These are phyloP conservation scores for Phlyctochytrium planicorne DNA, from an alignment of 192 early-diverging fungal species.

Conservation along the genomic window DNA sequence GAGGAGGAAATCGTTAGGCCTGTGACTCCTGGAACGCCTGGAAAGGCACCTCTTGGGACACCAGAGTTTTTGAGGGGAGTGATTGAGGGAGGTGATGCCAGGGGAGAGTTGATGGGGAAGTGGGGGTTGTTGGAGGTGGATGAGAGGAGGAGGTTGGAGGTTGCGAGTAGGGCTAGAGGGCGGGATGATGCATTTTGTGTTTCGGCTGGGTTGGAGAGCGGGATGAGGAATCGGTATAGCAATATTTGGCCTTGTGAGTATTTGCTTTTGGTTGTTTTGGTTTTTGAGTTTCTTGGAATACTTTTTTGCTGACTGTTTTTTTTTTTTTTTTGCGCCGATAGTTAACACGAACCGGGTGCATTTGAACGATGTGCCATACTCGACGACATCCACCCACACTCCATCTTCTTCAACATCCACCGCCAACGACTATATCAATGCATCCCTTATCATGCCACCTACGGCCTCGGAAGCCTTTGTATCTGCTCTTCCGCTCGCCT, in stretches of 20 bases:
- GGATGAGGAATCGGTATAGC: constrained; percentile 77
- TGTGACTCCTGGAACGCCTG: not conserved
- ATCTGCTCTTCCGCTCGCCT: not conserved
- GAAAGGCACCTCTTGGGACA: not conserved
- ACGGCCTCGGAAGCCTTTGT: constrained; percentile 1
- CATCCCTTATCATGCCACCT: constrained; percentile 32
- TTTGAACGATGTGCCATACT: constrained; percentile 12
- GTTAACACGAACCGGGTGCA: not conserved
- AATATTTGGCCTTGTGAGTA: constrained; percentile 74
- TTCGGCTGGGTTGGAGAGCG: constrained; percentile 75
- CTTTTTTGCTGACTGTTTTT: constrained; percentile 4
- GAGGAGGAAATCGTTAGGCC: too few species aligned
- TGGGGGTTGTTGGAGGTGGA: constrained; percentile 23
- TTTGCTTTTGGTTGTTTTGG: too few species aligned
- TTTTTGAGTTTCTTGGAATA: constrained; percentile 1
- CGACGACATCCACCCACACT: too few species aligned
- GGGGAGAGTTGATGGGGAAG: constrained; percentile 24
- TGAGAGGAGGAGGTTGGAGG: constrained; percentile 68
- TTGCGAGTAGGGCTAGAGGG: constrained; percentile 35
- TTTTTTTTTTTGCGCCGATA: constrained; percentile 23
- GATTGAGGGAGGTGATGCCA: constrained; percentile 14
- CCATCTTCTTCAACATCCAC: constrained; percentile 39
- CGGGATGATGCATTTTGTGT: constrained; percentile 65
- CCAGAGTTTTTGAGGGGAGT: constrained; percentile 29
- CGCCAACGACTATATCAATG: constrained; percentile 46